Conservation (phyloP, 345 rosid species). For the Populus pruinosa region DNA sequence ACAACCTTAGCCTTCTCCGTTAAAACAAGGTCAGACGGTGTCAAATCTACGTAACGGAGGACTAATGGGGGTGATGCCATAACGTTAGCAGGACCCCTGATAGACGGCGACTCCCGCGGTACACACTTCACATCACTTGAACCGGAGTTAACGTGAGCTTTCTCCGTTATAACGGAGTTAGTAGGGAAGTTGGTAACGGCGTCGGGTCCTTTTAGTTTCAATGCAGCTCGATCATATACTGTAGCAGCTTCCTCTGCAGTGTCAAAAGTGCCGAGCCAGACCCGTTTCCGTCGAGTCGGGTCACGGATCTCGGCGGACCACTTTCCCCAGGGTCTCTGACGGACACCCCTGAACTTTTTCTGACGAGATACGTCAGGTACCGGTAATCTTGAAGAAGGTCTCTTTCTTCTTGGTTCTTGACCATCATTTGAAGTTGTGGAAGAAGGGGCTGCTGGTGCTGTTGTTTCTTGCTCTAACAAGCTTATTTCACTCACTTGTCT, state of each 20-base stretch:
- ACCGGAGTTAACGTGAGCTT: not conserved
- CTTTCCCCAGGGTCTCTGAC: slow-evolving; percentile 59
- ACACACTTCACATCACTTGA: not conserved
- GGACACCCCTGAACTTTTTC: slow-evolving; percentile 53
- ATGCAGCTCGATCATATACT: slow-evolving; percentile 51
- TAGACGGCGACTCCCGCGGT: slow-evolving; percentile 3
- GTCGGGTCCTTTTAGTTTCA: slow-evolving; percentile 38
- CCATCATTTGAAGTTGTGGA: not conserved
- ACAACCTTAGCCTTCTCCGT: not conserved
- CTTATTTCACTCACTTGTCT: slow-evolving; percentile 15
- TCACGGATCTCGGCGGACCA: slow-evolving; percentile 67
- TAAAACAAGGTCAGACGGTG: slow-evolving; percentile 5
- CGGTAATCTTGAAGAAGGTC: slow-evolving; percentile 3
- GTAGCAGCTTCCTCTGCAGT: slow-evolving; percentile 62
- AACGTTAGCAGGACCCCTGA: not conserved
- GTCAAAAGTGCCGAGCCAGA: slow-evolving; percentile 54
- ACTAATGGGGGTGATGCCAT: slow-evolving; percentile 33
- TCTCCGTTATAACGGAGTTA: slow-evolving; percentile 13
- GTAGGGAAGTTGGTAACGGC: slow-evolving; percentile 39
- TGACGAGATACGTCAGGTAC: slow-evolving; percentile 7
- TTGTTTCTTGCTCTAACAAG: not conserved
- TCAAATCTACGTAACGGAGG: slow-evolving; percentile 18
- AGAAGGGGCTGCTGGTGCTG: not conserved
- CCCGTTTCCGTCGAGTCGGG: slow-evolving; percentile 32
- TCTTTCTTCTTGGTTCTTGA: not conserved